These are phyloP conservation scores for Keithomyces neogunnii DNA, from an alignment of 2,329 filamentous ascomycete species.

Conservation along the genomic window DNA sequence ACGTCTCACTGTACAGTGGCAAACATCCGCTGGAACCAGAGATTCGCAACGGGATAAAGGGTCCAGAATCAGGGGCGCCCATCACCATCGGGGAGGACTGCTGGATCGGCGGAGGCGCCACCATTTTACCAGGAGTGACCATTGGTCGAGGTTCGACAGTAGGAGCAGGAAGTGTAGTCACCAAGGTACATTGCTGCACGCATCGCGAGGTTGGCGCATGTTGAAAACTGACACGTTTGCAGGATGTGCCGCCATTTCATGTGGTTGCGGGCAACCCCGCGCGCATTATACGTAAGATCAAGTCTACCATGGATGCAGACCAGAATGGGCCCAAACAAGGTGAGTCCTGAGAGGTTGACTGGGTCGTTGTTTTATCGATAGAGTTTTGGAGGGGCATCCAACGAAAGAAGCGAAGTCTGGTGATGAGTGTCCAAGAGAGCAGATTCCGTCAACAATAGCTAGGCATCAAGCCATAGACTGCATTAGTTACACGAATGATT, in stretches of 20 bases:
- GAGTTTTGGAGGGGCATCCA: not conserved
- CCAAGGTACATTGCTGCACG: conserved; percentile 56
- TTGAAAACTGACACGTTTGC: conserved; percentile 23
- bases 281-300: conserved; percentile 3
- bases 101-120: conserved; percentile 67
- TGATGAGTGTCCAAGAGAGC: no score
- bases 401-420: no score
- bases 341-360: not conserved
- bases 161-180: conserved; percentile 77
- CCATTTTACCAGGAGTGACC: conserved; percentile 66
- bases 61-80: conserved; percentile 65
- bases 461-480: no score
- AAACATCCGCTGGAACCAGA: conserved; percentile 70
- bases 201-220: conserved; percentile 48
- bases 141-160: conserved; percentile 67
- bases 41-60: conserved; percentile 63
- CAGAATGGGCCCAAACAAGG: not conserved
- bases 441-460: no score
- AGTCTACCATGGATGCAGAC: conserved; percentile 1
- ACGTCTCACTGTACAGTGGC: conserved; percentile 66
- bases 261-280: conserved; percentile 20
- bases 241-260: conserved; percentile 20
- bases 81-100: conserved; percentile 75
- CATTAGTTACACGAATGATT: not conserved
- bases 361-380: conserved; percentile 1